Evolutionary conservation across 2,329 filamentous ascomycete species (phyloP).

Genomic region (Neocatenulostroma microsporum): DNA sequence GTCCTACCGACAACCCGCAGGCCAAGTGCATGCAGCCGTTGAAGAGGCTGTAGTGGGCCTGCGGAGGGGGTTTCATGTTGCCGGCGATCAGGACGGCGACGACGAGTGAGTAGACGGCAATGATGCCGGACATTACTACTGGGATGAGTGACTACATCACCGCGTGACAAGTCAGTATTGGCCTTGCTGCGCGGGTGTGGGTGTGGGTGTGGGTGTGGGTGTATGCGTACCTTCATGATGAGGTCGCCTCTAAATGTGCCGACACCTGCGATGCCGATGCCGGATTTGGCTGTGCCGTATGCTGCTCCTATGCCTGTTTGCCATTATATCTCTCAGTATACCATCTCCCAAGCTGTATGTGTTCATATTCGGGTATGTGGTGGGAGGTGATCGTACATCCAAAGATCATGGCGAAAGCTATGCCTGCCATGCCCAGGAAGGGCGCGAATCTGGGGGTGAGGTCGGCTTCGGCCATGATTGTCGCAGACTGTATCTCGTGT

Average conservation of each 20-base stretch:
- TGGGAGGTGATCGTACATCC: slow-evolving; percentile 55
- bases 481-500: too few species aligned
- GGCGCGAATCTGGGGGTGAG: slow-evolving; percentile 73
- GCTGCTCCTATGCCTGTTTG: slow-evolving; percentile 64
- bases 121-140: slow-evolving; percentile 98
- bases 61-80: slow-evolving; percentile 67
- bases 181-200: too few species aligned
- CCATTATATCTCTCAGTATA: slow-evolving; percentile 2
- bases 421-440: slow-evolving; percentile 80
- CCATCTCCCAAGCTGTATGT: background rate
- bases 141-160: slow-evolving; percentile 69
- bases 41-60: slow-evolving; percentile 71
- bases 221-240: slow-evolving; percentile 72
- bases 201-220: background rate
- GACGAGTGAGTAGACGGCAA: slow-evolving; percentile 95
- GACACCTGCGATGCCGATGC: slow-evolving; percentile 78
- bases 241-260: slow-evolving; percentile 78
- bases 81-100: slow-evolving; percentile 93
- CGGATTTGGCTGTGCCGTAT: slow-evolving; percentile 81
- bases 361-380: too few species aligned
- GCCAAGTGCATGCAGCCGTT: slow-evolving; percentile 90
- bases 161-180: too few species aligned
- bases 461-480: slow-evolving; percentile 45
- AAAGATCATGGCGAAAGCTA: slow-evolving; percentile 75
- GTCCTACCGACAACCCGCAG: slow-evolving; percentile 80